phyloP scores from a whole-genome alignment of 2,329 filamentous ascomycete species.

The Cytospora chrysosperma region DNA sequence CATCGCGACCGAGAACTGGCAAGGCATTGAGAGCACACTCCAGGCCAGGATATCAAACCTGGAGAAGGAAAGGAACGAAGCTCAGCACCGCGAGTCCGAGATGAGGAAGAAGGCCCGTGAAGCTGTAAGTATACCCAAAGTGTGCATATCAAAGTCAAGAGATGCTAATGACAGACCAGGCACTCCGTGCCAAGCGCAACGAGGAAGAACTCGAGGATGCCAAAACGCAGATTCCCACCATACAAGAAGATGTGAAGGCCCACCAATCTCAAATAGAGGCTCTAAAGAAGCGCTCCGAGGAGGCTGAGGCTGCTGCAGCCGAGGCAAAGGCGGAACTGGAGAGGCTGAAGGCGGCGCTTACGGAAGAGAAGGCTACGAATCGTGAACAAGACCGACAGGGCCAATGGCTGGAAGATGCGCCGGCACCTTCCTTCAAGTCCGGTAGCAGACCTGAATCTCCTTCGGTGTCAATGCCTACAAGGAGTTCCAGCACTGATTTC shows the following conservation, averaged over 20 bases:
- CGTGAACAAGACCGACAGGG: slow-evolving; percentile 42
- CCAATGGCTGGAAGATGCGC: slow-evolving; percentile 53
- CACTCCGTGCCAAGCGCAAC: slow-evolving; percentile 60
- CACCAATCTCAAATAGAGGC: slow-evolving; percentile 59
- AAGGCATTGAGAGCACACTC: slow-evolving; percentile 86
- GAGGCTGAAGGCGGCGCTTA: slow-evolving; percentile 43
- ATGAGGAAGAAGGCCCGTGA: slow-evolving; percentile 88
- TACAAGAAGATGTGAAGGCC: slow-evolving; percentile 62
- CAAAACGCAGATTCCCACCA: slow-evolving; percentile 60
- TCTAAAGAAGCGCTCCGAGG: slow-evolving; percentile 63
- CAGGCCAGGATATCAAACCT: slow-evolving; percentile 72
- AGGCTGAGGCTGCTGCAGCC: slow-evolving; percentile 63
- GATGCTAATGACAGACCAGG: slow-evolving; percentile 46
- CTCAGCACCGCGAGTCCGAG: slow-evolving; percentile 77
- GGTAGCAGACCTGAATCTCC: slow-evolving; percentile 57
- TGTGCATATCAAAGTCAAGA: neutral
- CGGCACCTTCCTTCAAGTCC: slow-evolving; percentile 41
- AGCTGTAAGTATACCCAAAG: slow-evolving; percentile 55
- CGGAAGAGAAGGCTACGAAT: slow-evolving; percentile 32
- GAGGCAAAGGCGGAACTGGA: slow-evolving; percentile 53
- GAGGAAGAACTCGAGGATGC: slow-evolving; percentile 82
- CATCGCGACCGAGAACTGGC: slow-evolving; percentile 95
- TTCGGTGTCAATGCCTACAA: slow-evolving; percentile 45
- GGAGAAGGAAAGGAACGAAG: slow-evolving; percentile 90
- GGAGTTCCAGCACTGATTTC: slow-evolving; percentile 56